Evolutionary conservation across 2,329 filamentous ascomycete genomes (phyloP).

Genomic region (Fusarium sp.): DNA sequence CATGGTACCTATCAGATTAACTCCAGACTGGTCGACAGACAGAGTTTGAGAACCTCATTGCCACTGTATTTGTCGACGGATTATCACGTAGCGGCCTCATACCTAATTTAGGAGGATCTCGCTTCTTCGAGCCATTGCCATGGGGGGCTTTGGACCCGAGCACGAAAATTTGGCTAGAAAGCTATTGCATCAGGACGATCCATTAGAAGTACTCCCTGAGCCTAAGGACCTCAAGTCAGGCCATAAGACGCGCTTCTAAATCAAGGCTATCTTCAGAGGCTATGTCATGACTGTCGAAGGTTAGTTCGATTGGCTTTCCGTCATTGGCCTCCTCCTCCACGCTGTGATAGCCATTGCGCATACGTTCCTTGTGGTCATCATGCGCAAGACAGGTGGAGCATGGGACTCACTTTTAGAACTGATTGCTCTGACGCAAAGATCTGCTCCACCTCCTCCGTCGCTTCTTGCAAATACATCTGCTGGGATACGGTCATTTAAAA

Average conservation of each 20-base stretch:
- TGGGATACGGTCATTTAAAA: background rate
- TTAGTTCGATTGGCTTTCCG: conserved; percentile 2
- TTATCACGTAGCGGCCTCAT: background rate
- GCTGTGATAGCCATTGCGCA: conserved; percentile 7
- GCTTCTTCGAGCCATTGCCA: background rate
- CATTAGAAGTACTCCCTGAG: background rate
- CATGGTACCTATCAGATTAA: background rate
- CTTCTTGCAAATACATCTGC: background rate
- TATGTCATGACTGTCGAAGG: conserved; percentile 3
- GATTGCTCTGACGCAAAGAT: background rate
- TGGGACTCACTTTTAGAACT: conserved; percentile 12
- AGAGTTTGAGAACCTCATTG: conserved; percentile 1
- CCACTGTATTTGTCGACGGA: background rate
- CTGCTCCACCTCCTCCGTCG: background rate
- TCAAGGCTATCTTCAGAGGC: background rate
- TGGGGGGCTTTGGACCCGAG: background rate
- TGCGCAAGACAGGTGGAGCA: background rate
- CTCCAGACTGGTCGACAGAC: background rate
- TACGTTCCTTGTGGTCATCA: background rate
- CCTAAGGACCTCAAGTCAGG: background rate
- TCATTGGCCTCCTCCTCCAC: background rate
- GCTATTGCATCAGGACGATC: background rate
- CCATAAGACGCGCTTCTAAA: background rate
- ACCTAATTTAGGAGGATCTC: background rate
- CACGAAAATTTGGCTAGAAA: background rate